These are phyloP conservation scores for Cyberlindnera euphorbiae DNA, from an alignment of 805 yeast genomes.

Conservation along the genomic window DNA sequence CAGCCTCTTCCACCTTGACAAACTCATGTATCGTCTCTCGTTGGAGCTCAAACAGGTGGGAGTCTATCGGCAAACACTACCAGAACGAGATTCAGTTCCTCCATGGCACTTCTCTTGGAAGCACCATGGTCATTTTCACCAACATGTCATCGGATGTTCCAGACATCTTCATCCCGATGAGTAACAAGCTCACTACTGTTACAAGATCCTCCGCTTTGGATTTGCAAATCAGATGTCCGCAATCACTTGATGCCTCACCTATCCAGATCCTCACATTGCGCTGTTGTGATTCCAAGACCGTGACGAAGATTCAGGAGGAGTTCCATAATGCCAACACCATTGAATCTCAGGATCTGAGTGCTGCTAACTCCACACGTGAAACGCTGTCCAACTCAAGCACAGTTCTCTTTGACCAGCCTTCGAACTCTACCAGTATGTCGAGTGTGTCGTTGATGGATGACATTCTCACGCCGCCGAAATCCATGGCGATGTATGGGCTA, in stretches of 20 bases:
- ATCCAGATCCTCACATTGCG: conserved; percentile 21
- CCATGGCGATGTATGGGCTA: conserved; percentile 9
- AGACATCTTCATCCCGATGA: conserved; percentile 16
- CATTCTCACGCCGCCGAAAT: conserved; percentile 9
- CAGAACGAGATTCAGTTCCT: conserved; percentile 17
- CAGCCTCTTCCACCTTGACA: conserved; percentile 9
- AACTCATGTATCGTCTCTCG: conserved; percentile 17
- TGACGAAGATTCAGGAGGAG: conserved; percentile 12
- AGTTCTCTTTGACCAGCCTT: conserved; percentile 19
- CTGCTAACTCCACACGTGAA: not conserved
- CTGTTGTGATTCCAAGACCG: conserved; percentile 16
- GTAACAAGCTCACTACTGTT: conserved; percentile 9
- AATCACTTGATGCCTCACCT: conserved; percentile 11
- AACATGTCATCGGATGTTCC: conserved; percentile 5
- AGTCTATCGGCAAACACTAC: conserved; percentile 15
- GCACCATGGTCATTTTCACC: conserved; percentile 14
- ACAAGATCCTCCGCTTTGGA: conserved; percentile 14
- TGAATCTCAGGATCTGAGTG: too few relatives aligned
- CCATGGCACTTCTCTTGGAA: conserved; percentile 2
- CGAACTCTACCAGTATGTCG: conserved; percentile 24
- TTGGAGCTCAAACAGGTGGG: conserved; percentile 24
- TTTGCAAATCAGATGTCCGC: conserved; percentile 13
- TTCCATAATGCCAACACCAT: not conserved
- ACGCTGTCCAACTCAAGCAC: conserved; percentile 10
- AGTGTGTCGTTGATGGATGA: conserved; percentile 15